Conservation (phyloP, 139 green algal genomes). For the Chlamydomonas eustigma region DNA sequence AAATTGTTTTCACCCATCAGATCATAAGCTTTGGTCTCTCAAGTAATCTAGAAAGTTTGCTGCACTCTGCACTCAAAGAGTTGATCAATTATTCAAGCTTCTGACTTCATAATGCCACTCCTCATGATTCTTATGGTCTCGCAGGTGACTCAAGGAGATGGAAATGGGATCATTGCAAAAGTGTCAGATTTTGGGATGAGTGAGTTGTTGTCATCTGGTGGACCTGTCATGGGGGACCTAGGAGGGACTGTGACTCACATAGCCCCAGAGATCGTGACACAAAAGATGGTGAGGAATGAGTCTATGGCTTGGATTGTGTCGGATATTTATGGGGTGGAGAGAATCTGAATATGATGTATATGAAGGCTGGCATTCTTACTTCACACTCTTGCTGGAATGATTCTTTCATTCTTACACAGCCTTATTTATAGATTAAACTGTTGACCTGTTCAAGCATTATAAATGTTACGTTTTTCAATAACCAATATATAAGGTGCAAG, state of each 20-base stretch:
- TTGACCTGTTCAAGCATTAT: no score
- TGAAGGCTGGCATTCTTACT: background rate
- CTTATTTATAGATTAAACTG: background rate
- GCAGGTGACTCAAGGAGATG: no score
- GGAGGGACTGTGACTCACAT: conserved; percentile 39
- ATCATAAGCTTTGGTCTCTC: no score
- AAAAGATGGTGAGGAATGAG: conserved; percentile 23
- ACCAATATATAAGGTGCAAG: no score
- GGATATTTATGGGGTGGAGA: background rate
- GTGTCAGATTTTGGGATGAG: conserved; percentile 41
- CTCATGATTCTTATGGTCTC: no score
- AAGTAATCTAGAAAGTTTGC: no score
- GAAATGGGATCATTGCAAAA: conserved; percentile 28
- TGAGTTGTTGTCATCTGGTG: conserved; percentile 29
- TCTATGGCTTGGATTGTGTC: background rate
- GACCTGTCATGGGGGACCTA: conserved; percentile 34
- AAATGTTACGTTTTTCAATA: no score
- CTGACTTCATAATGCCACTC: no score
- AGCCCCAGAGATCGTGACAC: conserved; percentile 35
- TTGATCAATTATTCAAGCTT: no score
- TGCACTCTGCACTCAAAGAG: no score
- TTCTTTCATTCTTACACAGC: background rate
- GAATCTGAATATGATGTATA: background rate
- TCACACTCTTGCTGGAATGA: background rate
- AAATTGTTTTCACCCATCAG: no score